A percentile compares a stretch with the other conserved stretches of the same genome.
phyloP scores from a whole-genome alignment of 2,329 filamentous ascomycete species.

The Penicillium sp. region DNA sequence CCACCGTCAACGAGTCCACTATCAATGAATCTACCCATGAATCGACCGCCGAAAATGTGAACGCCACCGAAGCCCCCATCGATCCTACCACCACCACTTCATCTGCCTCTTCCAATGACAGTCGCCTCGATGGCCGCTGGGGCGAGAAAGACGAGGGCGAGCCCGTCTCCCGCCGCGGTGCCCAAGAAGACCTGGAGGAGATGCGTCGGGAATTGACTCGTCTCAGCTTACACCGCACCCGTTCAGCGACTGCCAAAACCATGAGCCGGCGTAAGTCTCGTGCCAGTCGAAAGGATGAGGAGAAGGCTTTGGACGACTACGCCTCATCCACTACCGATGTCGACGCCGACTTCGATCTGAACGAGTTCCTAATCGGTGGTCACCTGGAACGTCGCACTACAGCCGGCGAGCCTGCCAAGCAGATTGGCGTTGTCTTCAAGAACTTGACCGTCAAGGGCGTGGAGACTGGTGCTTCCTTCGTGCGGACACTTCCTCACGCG shows the following conservation, averaged over 20 bases:
- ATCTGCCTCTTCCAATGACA: slow-evolving; percentile 20
- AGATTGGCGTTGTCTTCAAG: slow-evolving; percentile 77
- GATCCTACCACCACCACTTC: slow-evolving; percentile 19
- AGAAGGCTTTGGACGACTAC: slow-evolving; percentile 55
- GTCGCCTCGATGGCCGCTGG: slow-evolving; percentile 58
- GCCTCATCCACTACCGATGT: slow-evolving; percentile 26
- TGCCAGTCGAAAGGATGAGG: slow-evolving; percentile 39
- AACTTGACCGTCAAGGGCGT: slow-evolving; percentile 75
- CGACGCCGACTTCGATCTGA: slow-evolving; percentile 65
- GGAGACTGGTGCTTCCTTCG: slow-evolving; percentile 68
- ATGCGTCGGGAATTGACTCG: slow-evolving; percentile 60
- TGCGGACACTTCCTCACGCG: slow-evolving; percentile 73
- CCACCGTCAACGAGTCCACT: no score
- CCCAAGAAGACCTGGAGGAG: slow-evolving; percentile 64
- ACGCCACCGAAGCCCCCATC: slow-evolving; percentile 9
- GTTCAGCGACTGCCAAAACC: slow-evolving; percentile 33
- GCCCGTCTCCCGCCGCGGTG: slow-evolving; percentile 55
- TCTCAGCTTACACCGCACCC: slow-evolving; percentile 51
- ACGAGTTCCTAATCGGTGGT: slow-evolving; percentile 72
- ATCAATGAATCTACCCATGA: slow-evolving; percentile 3
- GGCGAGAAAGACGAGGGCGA: slow-evolving; percentile 64
- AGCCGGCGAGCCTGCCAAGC: slow-evolving; percentile 69
- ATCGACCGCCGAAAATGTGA: slow-evolving; percentile 4
- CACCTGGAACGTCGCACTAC: slow-evolving; percentile 74
- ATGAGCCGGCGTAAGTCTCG: slow-evolving; percentile 32